A percentile compares a stretch with the other conserved stretches of the same genome.
Conservation (phyloP, 805 yeast species). For the Martiniozyma abietophila region DNA sequence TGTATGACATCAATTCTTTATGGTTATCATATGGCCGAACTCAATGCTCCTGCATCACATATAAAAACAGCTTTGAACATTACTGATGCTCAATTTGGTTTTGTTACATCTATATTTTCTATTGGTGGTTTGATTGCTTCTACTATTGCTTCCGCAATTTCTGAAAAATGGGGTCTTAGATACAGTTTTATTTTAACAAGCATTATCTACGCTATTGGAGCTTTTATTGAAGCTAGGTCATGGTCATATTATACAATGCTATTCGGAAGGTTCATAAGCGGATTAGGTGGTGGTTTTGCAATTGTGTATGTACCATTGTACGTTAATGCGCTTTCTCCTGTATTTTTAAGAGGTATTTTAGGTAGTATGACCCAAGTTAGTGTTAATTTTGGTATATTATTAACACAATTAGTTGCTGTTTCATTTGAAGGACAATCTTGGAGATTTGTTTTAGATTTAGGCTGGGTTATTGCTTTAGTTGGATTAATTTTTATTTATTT, state of each 20-base stretch:
- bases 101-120: constrained; percentile 69
- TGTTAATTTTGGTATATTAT: constrained; percentile 74
- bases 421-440: constrained; percentile 60
- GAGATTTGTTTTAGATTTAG: constrained; percentile 63
- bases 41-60: constrained; percentile 78
- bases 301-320: constrained; percentile 79
- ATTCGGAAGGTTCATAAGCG: constrained; percentile 68
- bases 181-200: constrained; percentile 43
- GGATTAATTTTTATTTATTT: constrained; percentile 36
- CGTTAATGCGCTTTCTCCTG: constrained; percentile 74
- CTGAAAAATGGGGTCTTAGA: constrained; percentile 60
- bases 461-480: constrained; percentile 41
- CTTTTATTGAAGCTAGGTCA: constrained; percentile 47
- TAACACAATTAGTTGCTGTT: constrained; percentile 70
- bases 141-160: constrained; percentile 51
- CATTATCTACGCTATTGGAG: constrained; percentile 48
- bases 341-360: constrained; percentile 56
- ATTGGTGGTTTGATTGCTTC: constrained; percentile 82
- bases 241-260: constrained; percentile 35
- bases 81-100: constrained; percentile 47
- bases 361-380: constrained; percentile 89
- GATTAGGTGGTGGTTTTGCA: constrained; percentile 81
- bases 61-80: constrained; percentile 24
- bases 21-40: constrained; percentile 92
- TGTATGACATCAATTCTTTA: constrained; percentile 80